phyloP scores from a whole-genome alignment of 306 rosid species.

The Cicer pinnatifidum region DNA sequence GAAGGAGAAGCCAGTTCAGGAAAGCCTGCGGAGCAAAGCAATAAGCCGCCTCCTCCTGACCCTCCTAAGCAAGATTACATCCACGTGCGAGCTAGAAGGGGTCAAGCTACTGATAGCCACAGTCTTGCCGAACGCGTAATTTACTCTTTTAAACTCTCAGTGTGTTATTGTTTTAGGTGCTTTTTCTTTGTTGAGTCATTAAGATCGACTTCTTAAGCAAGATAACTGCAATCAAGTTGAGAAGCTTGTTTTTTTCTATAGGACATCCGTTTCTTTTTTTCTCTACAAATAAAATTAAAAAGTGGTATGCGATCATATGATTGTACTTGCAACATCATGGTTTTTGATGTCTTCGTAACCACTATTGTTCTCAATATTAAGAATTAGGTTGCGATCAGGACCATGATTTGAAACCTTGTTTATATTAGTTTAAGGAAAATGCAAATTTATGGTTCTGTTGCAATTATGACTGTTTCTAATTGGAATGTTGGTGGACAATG shows the following conservation, averaged over 20 bases:
- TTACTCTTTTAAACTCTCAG: not conserved
- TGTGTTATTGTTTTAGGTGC: not conserved
- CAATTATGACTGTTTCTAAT: conserved; percentile 44
- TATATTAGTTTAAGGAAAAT: conserved; percentile 22
- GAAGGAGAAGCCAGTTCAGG: conserved; percentile 76
- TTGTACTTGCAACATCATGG: not conserved
- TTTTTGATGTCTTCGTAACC: not conserved
- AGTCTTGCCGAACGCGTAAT: conserved; percentile 93
- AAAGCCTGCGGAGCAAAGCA: conserved; percentile 60
- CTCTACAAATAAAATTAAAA: not conserved
- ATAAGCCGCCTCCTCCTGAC: conserved; percentile 62
- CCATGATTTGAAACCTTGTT: not conserved
- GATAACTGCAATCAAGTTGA: not conserved
- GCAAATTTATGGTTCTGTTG: conserved; percentile 33
- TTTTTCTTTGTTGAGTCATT: not conserved
- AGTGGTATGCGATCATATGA: not conserved
- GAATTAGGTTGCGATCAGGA: not conserved
- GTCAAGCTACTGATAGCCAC: conserved; percentile 97
- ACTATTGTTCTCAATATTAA: not conserved
- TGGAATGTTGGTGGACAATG: conserved; percentile 36
- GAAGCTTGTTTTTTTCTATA: not conserved
- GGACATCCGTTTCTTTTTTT: not conserved
- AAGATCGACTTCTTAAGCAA: not conserved
- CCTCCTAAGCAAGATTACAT: conserved; percentile 85
- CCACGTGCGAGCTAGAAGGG: conserved; percentile 93